A percentile compares a stretch with the other conserved stretches of the same genome.
Evolutionary conservation across 495 filamentous ascomycete genomes (phyloP).

Genomic region (Elasticomyces elasticus): DNA sequence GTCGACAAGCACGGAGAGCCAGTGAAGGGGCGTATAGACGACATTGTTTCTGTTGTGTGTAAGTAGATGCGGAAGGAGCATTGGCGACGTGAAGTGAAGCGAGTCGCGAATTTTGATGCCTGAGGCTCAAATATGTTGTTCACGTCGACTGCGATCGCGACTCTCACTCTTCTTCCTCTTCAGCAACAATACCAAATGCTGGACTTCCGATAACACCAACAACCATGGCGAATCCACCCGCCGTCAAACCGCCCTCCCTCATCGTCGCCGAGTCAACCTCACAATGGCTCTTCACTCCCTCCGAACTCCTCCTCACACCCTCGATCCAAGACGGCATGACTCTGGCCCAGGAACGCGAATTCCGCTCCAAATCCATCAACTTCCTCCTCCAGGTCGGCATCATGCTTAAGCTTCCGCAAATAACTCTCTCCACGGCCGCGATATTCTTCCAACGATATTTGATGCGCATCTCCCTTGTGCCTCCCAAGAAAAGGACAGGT

Average conservation of each 20-base stretch:
- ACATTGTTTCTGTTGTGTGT: not conserved
- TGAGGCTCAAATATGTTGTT: not conserved
- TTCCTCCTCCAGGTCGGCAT: slow-evolving; percentile 94
- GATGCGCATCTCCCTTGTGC: slow-evolving; percentile 80
- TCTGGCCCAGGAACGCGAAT: slow-evolving; percentile 60
- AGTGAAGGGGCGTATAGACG: slow-evolving; percentile 10
- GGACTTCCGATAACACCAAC: not conserved
- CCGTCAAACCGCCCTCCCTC: slow-evolving; percentile 30
- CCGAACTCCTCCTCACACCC: slow-evolving; percentile 71
- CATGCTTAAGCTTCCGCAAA: slow-evolving; percentile 81
- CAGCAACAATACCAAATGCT: not conserved
- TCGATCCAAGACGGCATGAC: slow-evolving; percentile 75
- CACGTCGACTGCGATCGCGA: not conserved
- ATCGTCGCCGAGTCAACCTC: slow-evolving; percentile 45
- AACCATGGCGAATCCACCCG: slow-evolving; percentile 16
- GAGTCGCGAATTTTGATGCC: not conserved
- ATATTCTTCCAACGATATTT: slow-evolving; percentile 92
- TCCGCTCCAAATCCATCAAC: slow-evolving; percentile 82
- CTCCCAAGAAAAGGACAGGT: too few species aligned
- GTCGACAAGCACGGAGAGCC: slow-evolving; percentile 29
- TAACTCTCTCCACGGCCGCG: slow-evolving; percentile 82
- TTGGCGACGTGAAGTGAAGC: not conserved
- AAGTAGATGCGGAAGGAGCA: not conserved
- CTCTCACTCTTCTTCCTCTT: not conserved
- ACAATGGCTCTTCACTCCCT: slow-evolving; percentile 86